A percentile compares a stretch with the other conserved stretches of the same genome.
Conservation (phyloP, 208 protist genomes). For the Acanthamoeba sp. region DNA sequence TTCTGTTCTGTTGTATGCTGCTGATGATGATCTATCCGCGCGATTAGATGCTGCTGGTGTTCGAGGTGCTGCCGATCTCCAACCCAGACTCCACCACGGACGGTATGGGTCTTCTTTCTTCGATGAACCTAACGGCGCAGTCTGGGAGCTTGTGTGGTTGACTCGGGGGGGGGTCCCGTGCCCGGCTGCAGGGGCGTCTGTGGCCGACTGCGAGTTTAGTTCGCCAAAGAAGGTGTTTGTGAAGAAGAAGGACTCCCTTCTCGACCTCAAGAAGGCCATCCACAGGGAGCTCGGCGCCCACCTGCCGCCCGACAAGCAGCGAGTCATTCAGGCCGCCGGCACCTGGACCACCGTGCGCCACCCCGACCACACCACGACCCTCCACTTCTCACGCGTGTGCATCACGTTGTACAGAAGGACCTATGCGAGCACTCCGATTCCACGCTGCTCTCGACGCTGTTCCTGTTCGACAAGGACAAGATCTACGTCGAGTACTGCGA, state of each 20-base stretch:
- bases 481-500: constrained; percentile 6
- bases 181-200: background rate
- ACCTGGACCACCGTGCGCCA: background rate
- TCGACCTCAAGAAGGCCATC: constrained; percentile 35
- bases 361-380: background rate
- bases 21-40: no score
- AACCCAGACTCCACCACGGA: background rate
- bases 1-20: no score
- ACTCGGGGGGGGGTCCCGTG: background rate
- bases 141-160: no score
- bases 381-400: no score
- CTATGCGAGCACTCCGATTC: background rate
- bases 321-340: background rate
- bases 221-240: background rate
- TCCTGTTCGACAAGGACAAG: background rate
- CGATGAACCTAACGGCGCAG: no score
- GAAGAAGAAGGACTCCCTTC: background rate
- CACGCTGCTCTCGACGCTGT: background rate
- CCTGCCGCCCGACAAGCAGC: constrained; percentile 8
- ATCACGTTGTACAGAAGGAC: background rate
- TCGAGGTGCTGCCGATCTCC: background rate
- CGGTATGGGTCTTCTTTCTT: background rate
- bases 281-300: background rate
- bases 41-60: constrained; percentile 23
- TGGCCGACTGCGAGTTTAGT: background rate